These are phyloP conservation scores for Camelina neglecta DNA, from an alignment of 345 rosid species.

Conservation along the genomic window DNA sequence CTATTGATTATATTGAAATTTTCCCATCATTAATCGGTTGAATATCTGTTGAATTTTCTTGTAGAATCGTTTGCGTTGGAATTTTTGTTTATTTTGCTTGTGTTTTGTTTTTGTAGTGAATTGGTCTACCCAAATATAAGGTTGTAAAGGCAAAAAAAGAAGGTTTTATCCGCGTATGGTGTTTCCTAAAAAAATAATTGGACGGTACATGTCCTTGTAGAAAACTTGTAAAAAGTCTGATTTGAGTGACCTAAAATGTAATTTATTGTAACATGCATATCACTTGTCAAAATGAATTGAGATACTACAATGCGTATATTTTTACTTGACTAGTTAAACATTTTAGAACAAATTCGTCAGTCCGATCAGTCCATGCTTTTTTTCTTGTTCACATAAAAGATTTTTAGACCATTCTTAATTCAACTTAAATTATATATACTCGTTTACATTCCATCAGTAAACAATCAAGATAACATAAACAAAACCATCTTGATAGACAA, in stretches of 20 bases:
- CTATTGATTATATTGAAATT: too few species aligned
- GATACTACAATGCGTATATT: neutral
- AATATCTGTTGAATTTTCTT: too few species aligned
- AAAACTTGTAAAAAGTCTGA: neutral
- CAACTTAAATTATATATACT: constrained; percentile 21
- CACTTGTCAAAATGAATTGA: neutral
- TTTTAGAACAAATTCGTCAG: neutral
- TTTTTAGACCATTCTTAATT: constrained; percentile 40
- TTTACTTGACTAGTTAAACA: neutral
- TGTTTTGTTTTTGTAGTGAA: too few species aligned
- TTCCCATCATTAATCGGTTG: too few species aligned
- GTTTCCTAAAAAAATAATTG: neutral
- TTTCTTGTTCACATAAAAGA: neutral
- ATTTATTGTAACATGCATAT: neutral
- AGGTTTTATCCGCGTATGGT: too few species aligned
- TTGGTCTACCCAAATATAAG: neutral
- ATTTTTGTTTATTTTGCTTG: too few species aligned
- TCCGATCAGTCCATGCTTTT: neutral
- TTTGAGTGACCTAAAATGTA: neutral
- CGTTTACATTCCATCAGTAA: neutral
- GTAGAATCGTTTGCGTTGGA: too few species aligned
- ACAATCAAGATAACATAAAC: constrained; percentile 51
- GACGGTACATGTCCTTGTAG: neutral
- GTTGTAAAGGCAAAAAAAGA: neutral
- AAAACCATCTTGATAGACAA: constrained; percentile 34